A percentile compares a stretch with the other conserved stretches of the same genome.
These are phyloP conservation scores for Scedosporium apiospermum DNA, from an alignment of 2,329 filamentous ascomycete genomes.

Conservation along the genomic window DNA sequence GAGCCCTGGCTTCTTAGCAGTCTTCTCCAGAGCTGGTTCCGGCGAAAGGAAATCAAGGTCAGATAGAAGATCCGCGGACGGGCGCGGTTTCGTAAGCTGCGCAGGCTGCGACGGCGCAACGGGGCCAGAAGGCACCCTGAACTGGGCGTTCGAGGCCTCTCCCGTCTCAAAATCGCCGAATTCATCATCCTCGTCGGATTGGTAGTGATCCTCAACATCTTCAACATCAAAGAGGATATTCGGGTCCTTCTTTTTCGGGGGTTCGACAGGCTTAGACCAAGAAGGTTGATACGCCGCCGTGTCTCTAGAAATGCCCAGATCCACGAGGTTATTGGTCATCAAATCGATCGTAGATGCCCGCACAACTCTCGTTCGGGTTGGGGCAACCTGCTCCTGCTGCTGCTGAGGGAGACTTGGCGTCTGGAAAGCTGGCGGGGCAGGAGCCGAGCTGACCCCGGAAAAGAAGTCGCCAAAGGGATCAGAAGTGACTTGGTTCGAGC, in stretches of 20 bases:
- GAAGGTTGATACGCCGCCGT: not conserved
- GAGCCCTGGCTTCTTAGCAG: slow-evolving; percentile 17
- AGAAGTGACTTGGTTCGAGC: no score
- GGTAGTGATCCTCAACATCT: slow-evolving; percentile 25
- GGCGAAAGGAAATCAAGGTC: slow-evolving; percentile 19
- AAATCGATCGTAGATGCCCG: slow-evolving; percentile 45
- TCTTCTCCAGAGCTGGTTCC: not conserved
- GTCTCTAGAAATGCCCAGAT: slow-evolving; percentile 17
- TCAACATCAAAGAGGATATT: slow-evolving; percentile 60
- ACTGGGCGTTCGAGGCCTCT: not conserved
- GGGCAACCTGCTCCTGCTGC: slow-evolving; percentile 9
- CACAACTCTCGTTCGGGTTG: slow-evolving; percentile 14
- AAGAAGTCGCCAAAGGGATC: slow-evolving; percentile 9
- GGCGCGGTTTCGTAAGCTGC: slow-evolving; percentile 9
- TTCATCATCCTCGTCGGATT: slow-evolving; percentile 33
- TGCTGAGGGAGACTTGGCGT: slow-evolving; percentile 11
- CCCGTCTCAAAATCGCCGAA: slow-evolving; percentile 46
- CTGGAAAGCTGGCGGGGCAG: not conserved
- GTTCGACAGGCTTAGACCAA: slow-evolving; percentile 5
- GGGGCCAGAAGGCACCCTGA: slow-evolving; percentile 13
- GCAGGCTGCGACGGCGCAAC: slow-evolving; percentile 8
- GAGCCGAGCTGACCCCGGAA: slow-evolving; percentile 16
- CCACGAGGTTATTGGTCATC: slow-evolving; percentile 41
- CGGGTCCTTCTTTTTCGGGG: slow-evolving; percentile 22
- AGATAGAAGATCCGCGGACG: slow-evolving; percentile 31